A percentile compares a stretch with the other conserved stretches of the same genome.
Evolutionary conservation across 768 basidiomycete genomes (phyloP).

Genomic region (Lentinula detonsa): DNA sequence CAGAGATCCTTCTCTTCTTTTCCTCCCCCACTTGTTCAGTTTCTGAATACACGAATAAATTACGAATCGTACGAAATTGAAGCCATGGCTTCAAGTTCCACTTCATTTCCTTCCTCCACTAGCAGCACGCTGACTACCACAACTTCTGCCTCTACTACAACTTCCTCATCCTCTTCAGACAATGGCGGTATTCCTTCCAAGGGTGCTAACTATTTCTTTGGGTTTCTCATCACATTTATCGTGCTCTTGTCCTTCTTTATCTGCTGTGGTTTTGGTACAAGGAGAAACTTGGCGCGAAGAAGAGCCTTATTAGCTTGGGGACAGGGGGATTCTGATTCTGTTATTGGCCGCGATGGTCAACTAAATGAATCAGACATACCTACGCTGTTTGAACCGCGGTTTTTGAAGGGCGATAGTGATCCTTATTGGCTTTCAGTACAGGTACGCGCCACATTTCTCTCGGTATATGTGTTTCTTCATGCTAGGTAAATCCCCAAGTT

Average conservation of each 20-base stretch:
- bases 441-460: conserved; percentile 10
- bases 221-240: conserved; percentile 45
- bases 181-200: conserved; percentile 12
- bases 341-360: not conserved
- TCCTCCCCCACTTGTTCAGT: not conserved
- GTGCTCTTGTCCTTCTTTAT: conserved; percentile 45
- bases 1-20: not conserved
- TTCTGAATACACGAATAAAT: not conserved
- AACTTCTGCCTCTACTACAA: not conserved
- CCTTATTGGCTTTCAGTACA: conserved; percentile 11
- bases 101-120: not conserved
- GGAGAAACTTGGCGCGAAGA: conserved; percentile 30
- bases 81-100: not conserved
- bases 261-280: conserved; percentile 42
- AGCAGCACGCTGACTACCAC: not conserved
- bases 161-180: not conserved
- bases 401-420: conserved; percentile 6
- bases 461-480: not conserved
- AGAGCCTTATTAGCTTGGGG: conserved; percentile 9
- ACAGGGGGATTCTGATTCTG: not conserved
- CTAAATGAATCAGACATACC: not conserved
- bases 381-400: conserved; percentile 10
- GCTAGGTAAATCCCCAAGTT: not conserved
- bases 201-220: conserved; percentile 44
- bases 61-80: not conserved